phyloP scores from a whole-genome alignment of 2,329 filamentous ascomycete genomes.

The Fusarium verrucosum region DNA sequence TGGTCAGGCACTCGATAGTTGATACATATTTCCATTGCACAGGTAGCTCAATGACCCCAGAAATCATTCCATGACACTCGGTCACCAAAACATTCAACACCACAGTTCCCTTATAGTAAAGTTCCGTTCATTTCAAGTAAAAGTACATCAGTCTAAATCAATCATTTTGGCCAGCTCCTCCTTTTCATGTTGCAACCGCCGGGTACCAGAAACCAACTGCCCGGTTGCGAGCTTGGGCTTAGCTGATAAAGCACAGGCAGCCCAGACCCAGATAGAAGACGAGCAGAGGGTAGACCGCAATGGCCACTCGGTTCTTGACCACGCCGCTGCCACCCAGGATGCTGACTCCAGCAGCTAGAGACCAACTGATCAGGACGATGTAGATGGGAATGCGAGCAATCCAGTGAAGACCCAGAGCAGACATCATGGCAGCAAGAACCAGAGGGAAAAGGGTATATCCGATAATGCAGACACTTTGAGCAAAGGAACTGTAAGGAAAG shows the following conservation, averaged over 20 bases:
- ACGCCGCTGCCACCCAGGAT: constrained; percentile 96
- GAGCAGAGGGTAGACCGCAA: constrained; percentile 94
- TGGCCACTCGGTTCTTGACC: constrained; percentile 89
- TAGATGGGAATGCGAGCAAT: constrained; percentile 92
- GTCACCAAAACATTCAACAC: constrained; percentile 14
- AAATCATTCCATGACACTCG: constrained; percentile 5
- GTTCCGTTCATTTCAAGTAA: constrained; percentile 22
- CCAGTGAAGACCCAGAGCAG: constrained; percentile 79
- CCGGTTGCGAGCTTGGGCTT: constrained; percentile 38
- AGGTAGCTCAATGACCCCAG: not conserved
- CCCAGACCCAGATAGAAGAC: constrained; percentile 95
- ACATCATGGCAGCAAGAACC: constrained; percentile 90
- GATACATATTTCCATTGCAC: constrained; percentile 8
- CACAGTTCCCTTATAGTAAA: constrained; percentile 15
- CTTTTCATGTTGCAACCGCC: not conserved
- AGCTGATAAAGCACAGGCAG: constrained; percentile 97
- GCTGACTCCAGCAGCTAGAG: constrained; percentile 92
- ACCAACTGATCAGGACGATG: constrained; percentile 88
- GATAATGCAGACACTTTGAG: constrained; percentile 97
- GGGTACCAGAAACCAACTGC: not conserved
- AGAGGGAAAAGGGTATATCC: constrained; percentile 98
- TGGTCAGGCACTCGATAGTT: constrained; percentile 15
- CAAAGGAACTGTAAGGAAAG: constrained; percentile 77
- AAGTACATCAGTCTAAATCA: constrained; percentile 33
- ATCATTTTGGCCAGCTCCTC: constrained; percentile 2